Base-by-base conservation (phyloP, 768 basidiomycete genomes). In the Phanerochaete carnosa region DNA sequence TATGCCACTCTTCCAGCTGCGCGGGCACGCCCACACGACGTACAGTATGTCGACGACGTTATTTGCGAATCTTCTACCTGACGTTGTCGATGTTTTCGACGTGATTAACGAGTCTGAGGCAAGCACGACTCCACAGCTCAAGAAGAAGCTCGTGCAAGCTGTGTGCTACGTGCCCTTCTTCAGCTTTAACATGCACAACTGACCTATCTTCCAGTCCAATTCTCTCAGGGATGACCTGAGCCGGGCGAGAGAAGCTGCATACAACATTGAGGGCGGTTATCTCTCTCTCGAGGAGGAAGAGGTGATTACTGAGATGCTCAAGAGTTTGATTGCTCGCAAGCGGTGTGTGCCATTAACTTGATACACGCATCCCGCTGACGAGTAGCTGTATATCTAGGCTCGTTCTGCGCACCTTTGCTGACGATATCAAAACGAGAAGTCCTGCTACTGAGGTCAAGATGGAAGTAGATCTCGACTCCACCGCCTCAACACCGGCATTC, bases 201-300 rank as follows among this genome's bases (percentile, higher is more conserved):
- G 29, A 56, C 37, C 7, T 39, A 43, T 43, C 32, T 60, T 63
- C 45, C 61, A 69, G 55, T 58, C 53, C 60, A 67, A 65, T 59
- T 57, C 61, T 7, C 52, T 57, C 35, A 62, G 50, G 30, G 55
- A 62, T 5, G 33, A 56, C 23, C 8, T 57, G 28, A 23, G 22
- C 22, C 46, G 35, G 3, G 60, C 60, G 1, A 55, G 35, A 39
- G 55, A 57, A 3, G 16, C n/a, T 16, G 60, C 60, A 13, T 29
- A 43, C 32, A 19, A 47, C 22, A 35, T 62, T 22, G 37, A 49
- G n/a, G 60, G 60, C 22, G 60, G 55, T 1, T 39, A 62, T 30
- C 12, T 62, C 11, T 56, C 60, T 19, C 29, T 46, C 16, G 60
- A n/a, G 23, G 60, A 62, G 22, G 47, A 62, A 25, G 55, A 57